These are phyloP conservation scores for Rhizopogon vesiculosus DNA, from an alignment of 768 basidiomycete species.

Conservation along the genomic window DNA sequence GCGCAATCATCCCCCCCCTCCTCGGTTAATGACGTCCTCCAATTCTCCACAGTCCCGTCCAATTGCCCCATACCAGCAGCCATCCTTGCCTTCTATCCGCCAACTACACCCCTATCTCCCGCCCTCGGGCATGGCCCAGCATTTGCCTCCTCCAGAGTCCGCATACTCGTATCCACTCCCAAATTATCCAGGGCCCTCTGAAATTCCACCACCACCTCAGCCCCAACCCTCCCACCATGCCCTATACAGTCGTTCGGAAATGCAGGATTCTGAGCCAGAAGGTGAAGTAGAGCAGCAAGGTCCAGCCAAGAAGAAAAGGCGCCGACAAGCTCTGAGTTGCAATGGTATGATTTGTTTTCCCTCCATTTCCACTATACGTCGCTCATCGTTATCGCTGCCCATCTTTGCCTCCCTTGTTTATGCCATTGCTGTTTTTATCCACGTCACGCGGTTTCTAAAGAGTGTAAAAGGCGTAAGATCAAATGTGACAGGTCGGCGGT, in stretches of 20 bases:
- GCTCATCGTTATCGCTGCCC: constrained; percentile 14
- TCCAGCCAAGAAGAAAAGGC: constrained; percentile 78
- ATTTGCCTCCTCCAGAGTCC: constrained; percentile 22
- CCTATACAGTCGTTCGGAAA: constrained; percentile 30
- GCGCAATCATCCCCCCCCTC: constrained; percentile 22
- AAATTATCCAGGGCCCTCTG: constrained; percentile 17
- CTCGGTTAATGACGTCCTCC: constrained; percentile 22
- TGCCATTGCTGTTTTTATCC: constrained; percentile 7
- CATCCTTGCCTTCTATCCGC: constrained; percentile 59
- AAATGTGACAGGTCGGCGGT: constrained; percentile 69
- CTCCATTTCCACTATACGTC: constrained; percentile 17
- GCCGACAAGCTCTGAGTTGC: constrained; percentile 80
- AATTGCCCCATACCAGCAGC: constrained; percentile 24
- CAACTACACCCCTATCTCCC: constrained; percentile 63
- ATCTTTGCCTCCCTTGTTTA: constrained; percentile 15
- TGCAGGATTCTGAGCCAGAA: constrained; percentile 54
- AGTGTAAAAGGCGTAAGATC: constrained; percentile 85
- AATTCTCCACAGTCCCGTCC: constrained; percentile 21
- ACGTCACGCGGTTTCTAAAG: constrained; percentile 31
- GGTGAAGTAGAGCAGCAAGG: constrained; percentile 44
- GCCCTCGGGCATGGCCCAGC: constrained; percentile 36
- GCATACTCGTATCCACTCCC: constrained; percentile 23
- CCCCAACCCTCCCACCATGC: constrained; percentile 14
- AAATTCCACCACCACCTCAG: constrained; percentile 16
- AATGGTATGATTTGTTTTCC: constrained; percentile 52